Percentiles rank a stretch among this genome's conserved stretches.
These are phyloP conservation scores for Coleophoma cylindrospora DNA, from an alignment of 2,329 filamentous ascomycete genomes.

Conservation along the genomic window DNA sequence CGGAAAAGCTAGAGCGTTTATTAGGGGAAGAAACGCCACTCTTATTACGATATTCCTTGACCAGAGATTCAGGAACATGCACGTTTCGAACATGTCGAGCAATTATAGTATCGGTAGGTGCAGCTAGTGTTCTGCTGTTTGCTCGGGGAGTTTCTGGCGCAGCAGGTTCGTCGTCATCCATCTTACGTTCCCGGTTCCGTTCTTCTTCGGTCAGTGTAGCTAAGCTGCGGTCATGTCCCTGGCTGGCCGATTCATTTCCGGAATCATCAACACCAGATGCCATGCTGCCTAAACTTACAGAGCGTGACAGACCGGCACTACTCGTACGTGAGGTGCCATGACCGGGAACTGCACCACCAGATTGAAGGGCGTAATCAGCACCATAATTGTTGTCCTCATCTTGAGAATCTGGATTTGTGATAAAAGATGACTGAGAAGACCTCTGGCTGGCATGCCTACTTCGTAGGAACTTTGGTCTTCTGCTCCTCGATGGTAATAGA, in stretches of 20 bases:
- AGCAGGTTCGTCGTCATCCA: slow-evolving; percentile 38
- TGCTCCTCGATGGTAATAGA: slow-evolving; percentile 32
- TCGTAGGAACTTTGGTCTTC: slow-evolving; percentile 51
- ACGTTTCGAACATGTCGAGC: slow-evolving; percentile 85
- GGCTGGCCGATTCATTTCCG: slow-evolving; percentile 19
- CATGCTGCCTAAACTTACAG: slow-evolving; percentile 86
- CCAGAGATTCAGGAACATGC: slow-evolving; percentile 83
- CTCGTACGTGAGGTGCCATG: slow-evolving; percentile 41
- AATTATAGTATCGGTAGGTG: slow-evolving; percentile 83
- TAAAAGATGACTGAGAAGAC: slow-evolving; percentile 55
- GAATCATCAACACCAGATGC: slow-evolving; percentile 66
- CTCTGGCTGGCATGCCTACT: slow-evolving; percentile 49
- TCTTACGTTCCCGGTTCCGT: slow-evolving; percentile 37
- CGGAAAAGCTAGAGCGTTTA: slow-evolving; percentile 42
- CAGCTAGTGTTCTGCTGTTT: slow-evolving; percentile 44
- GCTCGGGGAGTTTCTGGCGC: slow-evolving; percentile 68
- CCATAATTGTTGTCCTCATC: slow-evolving; percentile 70
- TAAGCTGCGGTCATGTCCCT: slow-evolving; percentile 40
- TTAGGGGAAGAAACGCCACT: slow-evolving; percentile 57
- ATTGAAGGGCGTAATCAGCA: slow-evolving; percentile 77
- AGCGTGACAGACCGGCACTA: slow-evolving; percentile 60
- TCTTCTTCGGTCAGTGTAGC: slow-evolving; percentile 58
- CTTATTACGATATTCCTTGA: slow-evolving; percentile 78
- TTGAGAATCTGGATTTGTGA: slow-evolving; percentile 47
- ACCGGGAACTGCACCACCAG: slow-evolving; percentile 67